phyloP scores from a whole-genome alignment of 768 basidiomycete species.

The Austroboletus eburneus region DNA sequence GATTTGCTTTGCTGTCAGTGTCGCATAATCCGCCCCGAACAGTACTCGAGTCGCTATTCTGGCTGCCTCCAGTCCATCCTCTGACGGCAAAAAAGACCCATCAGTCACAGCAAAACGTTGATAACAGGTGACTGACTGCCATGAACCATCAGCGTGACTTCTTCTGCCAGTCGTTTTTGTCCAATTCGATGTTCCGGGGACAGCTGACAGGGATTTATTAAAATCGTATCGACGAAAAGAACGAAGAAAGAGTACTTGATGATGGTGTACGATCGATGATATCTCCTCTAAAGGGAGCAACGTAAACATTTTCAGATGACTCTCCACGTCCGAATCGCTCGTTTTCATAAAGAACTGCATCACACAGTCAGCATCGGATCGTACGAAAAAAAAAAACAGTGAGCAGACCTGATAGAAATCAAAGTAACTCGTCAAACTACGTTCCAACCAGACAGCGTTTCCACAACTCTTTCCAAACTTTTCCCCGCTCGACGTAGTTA shows the following conservation, averaged over 20 bases:
- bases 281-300: slow-evolving; percentile 62
- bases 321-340: slow-evolving; percentile 73
- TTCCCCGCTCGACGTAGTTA: slow-evolving; percentile 84
- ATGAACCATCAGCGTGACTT: slow-evolving; percentile 59
- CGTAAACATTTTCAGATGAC: slow-evolving; percentile 80
- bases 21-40: slow-evolving; percentile 35
- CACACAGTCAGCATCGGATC: background rate
- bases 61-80: slow-evolving; percentile 38
- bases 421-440: slow-evolving; percentile 72
- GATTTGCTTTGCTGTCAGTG: slow-evolving; percentile 53
- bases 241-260: slow-evolving; percentile 41
- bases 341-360: slow-evolving; percentile 84
- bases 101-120: slow-evolving; percentile 1
- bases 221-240: background rate
- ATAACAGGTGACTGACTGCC: slow-evolving; percentile 37
- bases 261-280: slow-evolving; percentile 49
- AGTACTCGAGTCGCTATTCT: slow-evolving; percentile 43
- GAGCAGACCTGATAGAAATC: slow-evolving; percentile 94
- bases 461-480: slow-evolving; percentile 98
- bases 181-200: slow-evolving; percentile 41
- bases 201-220: slow-evolving; percentile 13
- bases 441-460: slow-evolving; percentile 91
- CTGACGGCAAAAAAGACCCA: slow-evolving; percentile 24
- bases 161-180: slow-evolving; percentile 50
- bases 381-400: background rate